phyloP scores from a whole-genome alignment of 768 basidiomycete species.

The Daedaleopsis nitida region DNA sequence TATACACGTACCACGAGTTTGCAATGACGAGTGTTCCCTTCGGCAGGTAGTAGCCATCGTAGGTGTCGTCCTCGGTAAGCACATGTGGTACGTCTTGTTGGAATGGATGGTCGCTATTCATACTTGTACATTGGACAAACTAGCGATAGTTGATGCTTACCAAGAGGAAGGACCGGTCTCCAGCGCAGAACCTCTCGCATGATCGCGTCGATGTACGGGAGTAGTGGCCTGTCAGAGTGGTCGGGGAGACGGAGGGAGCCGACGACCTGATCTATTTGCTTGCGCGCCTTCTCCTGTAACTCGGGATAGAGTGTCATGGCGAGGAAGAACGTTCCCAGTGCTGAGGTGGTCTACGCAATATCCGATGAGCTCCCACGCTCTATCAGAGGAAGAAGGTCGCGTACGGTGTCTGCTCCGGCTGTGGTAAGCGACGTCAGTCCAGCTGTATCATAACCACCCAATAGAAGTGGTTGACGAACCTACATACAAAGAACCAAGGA shows the following conservation, averaged over 20 bases:
- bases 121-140: no score
- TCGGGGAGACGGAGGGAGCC: constrained; percentile 22
- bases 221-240: constrained; percentile 17
- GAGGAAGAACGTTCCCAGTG: constrained; percentile 1
- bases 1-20: constrained; percentile 9
- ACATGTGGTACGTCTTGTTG: constrained; percentile 23
- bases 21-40: constrained; percentile 19
- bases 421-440: neutral
- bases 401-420: constrained; percentile 12
- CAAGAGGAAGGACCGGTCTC: constrained; percentile 36
- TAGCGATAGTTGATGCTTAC: neutral
- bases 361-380: constrained; percentile 26
- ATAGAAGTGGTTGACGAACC: neutral
- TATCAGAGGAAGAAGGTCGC: constrained; percentile 17
- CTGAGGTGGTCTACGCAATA: neutral
- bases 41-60: constrained; percentile 23
- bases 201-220: constrained; percentile 28
- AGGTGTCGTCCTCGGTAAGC: constrained; percentile 24
- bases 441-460: neutral
- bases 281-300: constrained; percentile 17
- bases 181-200: constrained; percentile 34
- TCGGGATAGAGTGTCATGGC: constrained; percentile 20
- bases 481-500: neutral
- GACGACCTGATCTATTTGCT: constrained; percentile 20
- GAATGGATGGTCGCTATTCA: no score